Conservation (phyloP, 257 asterid species). For the Plantago elongata region DNA sequence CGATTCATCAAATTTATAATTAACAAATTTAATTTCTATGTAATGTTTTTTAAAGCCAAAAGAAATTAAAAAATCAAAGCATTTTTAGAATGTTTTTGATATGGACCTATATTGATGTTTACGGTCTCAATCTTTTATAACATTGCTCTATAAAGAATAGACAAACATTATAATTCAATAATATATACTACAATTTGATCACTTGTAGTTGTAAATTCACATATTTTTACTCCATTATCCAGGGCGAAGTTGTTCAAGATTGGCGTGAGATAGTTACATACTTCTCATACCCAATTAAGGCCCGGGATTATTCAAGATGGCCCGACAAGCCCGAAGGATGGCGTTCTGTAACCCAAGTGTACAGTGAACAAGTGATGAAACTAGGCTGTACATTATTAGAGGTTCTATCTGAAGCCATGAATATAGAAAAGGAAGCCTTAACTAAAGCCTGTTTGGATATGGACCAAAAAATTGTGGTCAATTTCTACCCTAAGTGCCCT, state of each 20-base stretch:
- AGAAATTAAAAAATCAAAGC: too few relatives aligned
- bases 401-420: conserved; percentile 79
- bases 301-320: conserved; percentile 78
- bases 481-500: conserved; percentile 91
- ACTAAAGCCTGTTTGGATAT: conserved; percentile 69
- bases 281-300: conserved; percentile 59
- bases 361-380: conserved; percentile 56
- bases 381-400: conserved; percentile 52
- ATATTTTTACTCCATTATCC: not conserved
- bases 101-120: too few relatives aligned
- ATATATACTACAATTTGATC: too few relatives aligned
- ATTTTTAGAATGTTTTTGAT: too few relatives aligned
- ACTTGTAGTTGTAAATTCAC: too few relatives aligned
- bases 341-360: conserved; percentile 50
- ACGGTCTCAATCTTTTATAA: too few relatives aligned
- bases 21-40: too few relatives aligned
- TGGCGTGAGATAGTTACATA: conserved; percentile 92
- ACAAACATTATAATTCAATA: too few relatives aligned
- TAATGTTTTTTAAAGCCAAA: too few relatives aligned
- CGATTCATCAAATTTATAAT: too few relatives aligned
- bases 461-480: conserved; percentile 87
- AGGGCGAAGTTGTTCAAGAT: conserved; percentile 82
- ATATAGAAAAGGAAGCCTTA: conserved; percentile 60
- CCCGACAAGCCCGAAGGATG: conserved; percentile 75
- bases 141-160: too few relatives aligned